Evolutionary conservation across 371 early-diverging fungal species (phyloP), one percentile per base, ranked within the genome.

Genomic region (Mortierella sp.): DNA sequence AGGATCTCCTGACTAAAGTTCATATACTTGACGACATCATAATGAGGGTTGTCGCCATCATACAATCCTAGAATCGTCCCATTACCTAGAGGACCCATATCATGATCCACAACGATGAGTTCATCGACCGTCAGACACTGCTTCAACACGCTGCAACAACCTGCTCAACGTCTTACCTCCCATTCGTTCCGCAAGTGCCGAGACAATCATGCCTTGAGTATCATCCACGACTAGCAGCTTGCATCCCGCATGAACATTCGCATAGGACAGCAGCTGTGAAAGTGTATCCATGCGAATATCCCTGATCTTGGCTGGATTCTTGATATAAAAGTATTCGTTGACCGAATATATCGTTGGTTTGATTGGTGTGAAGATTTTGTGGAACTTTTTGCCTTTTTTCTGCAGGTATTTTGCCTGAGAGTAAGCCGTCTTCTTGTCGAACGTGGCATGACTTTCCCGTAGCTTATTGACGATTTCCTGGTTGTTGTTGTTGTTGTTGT

Each of bases 321-420:
- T 89, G 54, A 65, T 78, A 59, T 90, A 93, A 70, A 92, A 95
- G 71, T 89, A 92, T 45, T 94, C 87, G 78, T 93, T 90, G 47
- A 97, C 78, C 14, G 90, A 85, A 54, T 86, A 86, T 3, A 94
- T 81, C 1, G 90, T 94, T 4, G 97, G 93, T 42, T 89, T 88
- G 52, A 94, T 71, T 10, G 94, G 94, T 0, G 90, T 89, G 68
- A 98, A 96, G 23, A 87, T 81, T 71, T 93, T 95, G 78, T 89
- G 85, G 74, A 95, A 98, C 95, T 97, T 98, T 71, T 88, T 87
- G 81, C 94, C 90, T 82, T 98, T 98, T 67, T 94, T 87, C 67
- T 90, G 87, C 58, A 97, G 92, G 65, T 97, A 98, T 82, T 98
- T 98, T 21, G 95, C 94, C 83, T 98, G 95, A 2, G 98, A 93